Evolutionary conservation across 2,329 filamentous ascomycete species (phyloP), one percentile per base, ranked within the genome.

Genomic region (Colletotrichum musicola): DNA sequence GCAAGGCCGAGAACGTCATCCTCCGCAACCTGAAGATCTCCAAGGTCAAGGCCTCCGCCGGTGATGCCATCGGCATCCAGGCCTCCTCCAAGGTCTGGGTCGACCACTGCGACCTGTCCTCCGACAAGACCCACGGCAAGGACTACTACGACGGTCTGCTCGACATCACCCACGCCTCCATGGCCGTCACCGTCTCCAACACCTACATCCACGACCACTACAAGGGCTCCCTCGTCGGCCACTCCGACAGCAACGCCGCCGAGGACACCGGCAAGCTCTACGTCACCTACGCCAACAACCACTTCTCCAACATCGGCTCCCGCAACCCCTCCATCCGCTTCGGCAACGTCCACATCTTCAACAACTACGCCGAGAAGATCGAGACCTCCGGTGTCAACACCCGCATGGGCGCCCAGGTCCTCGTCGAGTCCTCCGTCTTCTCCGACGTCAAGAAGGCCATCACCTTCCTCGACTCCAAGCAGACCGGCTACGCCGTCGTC

Each of bases 71-170:
- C 72, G 85, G 84, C 71, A 86, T 90, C 68, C 85, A 90, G 77
- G 76, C 75, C 13, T 84, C 85, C 57, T 86, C 77, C 65, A 89
- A 90, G 71, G 82, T 89, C 74, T 92, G 90, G 90, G 80, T 92
- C 57, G 90, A 92, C 80, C 90, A 92, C 81, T 83, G 84, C 76
- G 90, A 92, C 71, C 82, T 92, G 22, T 89, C 85, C 4, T 88
- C 87, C 25, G 85, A 91, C 79, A 75, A 76, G 40, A 81, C 84
- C 73, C 82, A 87, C 75, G 88, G 84, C 81, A 92, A 92, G 81
- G 89, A 93, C 81, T 90, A 86, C 81, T 92, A 90, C 75, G 90
- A 92, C 64, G 90, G 90, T 38, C 85, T 92, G 1, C 79, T 89
- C 54, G 90, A 92, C 73, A 80, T 85, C 58, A 90, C 86, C 57